These are phyloP conservation scores for Fusarium nisikadoi DNA, from an alignment of 2,329 filamentous ascomycete genomes.

Conservation along the genomic window DNA sequence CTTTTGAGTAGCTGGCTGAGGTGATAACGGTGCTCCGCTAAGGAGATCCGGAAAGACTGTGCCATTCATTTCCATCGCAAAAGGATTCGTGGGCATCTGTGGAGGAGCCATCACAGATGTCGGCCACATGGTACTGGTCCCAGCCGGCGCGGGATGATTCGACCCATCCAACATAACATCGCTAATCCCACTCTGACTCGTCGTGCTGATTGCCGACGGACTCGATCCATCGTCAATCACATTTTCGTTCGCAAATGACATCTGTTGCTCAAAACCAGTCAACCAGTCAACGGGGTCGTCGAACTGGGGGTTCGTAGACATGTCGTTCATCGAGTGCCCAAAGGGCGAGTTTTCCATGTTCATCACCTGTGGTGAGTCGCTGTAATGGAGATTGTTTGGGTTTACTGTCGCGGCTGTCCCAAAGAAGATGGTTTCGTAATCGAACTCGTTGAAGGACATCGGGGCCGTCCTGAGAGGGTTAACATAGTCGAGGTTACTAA, in stretches of 20 bases:
- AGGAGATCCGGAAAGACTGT: slow-evolving; percentile 82
- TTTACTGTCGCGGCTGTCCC: slow-evolving; percentile 74
- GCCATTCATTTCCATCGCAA: slow-evolving; percentile 78
- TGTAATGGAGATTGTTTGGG: slow-evolving; percentile 83
- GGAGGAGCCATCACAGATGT: slow-evolving; percentile 75
- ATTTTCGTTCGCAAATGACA: slow-evolving; percentile 79
- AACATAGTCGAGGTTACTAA: slow-evolving; percentile 72
- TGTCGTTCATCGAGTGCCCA: slow-evolving; percentile 65
- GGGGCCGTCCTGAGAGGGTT: slow-evolving; percentile 81
- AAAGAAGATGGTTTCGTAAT: slow-evolving; percentile 69
- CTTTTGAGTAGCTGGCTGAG: slow-evolving; percentile 77
- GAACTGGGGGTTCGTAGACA: slow-evolving; percentile 67
- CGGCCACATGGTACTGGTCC: slow-evolving; percentile 73
- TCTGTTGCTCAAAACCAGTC: slow-evolving; percentile 80
- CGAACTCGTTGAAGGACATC: slow-evolving; percentile 68
- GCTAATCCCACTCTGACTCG: slow-evolving; percentile 90
- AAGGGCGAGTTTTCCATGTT: slow-evolving; percentile 72
- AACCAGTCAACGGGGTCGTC: slow-evolving; percentile 88
- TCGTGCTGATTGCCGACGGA: slow-evolving; percentile 93
- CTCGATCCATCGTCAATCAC: slow-evolving; percentile 94
- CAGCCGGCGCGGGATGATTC: slow-evolving; percentile 67
- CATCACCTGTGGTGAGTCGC: slow-evolving; percentile 77
- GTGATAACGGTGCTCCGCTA: slow-evolving; percentile 77
- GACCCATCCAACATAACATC: slow-evolving; percentile 90
- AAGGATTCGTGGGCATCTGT: slow-evolving; percentile 74